phyloP scores from a whole-genome alignment of 306 rosid species.

The Trichosanthes truncata region DNA sequence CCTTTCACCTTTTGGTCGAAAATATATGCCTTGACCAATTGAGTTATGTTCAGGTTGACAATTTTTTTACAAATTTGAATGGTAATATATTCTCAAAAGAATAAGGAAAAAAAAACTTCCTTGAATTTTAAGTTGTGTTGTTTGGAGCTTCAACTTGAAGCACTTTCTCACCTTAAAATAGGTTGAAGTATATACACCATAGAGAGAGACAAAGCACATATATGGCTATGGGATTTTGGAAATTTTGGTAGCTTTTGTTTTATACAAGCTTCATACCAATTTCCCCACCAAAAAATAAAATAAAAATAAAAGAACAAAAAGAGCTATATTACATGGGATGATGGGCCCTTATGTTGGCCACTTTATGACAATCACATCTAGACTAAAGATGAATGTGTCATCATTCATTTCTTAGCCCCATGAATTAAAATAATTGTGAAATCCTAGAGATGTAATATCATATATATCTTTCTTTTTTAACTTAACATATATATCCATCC shows the following conservation, averaged over 20 bases:
- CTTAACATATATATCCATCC: too few species aligned
- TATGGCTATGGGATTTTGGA: background rate
- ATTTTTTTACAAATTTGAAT: background rate
- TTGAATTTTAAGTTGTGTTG: background rate
- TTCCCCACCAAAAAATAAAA: background rate
- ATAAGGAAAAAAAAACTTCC: background rate
- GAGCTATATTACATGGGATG: background rate
- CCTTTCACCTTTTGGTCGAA: too few species aligned
- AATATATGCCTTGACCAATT: too few species aligned
- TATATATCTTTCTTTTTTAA: background rate
- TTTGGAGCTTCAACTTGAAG: background rate
- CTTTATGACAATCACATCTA: constrained; percentile 4
- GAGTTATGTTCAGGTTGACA: too few species aligned
- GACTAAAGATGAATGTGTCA: constrained; percentile 2
- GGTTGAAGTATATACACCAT: background rate
- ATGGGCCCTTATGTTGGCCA: constrained; percentile 11
- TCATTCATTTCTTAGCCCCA: background rate
- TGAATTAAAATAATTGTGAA: background rate
- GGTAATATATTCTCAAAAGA: background rate
- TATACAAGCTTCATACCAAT: background rate
- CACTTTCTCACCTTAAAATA: background rate
- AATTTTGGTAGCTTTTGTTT: constrained; percentile 1
- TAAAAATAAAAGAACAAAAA: background rate
- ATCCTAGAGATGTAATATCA: background rate
- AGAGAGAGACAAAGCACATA: background rate